Evolutionary conservation across 352 stramenopile species (phyloP).

Genomic region (Phytophthora pinifolia): DNA sequence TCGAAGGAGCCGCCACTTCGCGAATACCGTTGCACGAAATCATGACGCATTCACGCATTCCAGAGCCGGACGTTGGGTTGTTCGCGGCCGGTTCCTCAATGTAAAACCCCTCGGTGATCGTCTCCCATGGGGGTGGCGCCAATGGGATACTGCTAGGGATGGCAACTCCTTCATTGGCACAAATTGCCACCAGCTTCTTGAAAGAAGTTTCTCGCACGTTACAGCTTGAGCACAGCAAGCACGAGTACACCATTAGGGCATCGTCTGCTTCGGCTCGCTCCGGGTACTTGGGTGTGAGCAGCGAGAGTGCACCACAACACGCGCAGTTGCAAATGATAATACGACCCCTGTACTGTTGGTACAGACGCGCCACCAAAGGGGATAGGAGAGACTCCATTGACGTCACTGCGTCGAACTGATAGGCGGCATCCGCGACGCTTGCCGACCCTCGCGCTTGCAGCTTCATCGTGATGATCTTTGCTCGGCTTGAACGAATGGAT

Average conservation of each 20-base stretch:
- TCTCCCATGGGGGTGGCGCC: constrained; percentile 33
- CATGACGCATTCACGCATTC: constrained; percentile 49
- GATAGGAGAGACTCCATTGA: constrained; percentile 44
- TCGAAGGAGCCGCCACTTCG: constrained; percentile 34
- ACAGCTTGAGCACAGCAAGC: constrained; percentile 65
- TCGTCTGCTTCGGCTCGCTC: constrained; percentile 22
- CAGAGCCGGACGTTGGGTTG: constrained; percentile 24
- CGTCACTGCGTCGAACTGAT: constrained; percentile 49
- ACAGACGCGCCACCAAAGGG: constrained; percentile 45
- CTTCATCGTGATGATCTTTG: constrained; percentile 61
- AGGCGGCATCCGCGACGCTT: constrained; percentile 43
- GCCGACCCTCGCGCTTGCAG: constrained; percentile 30
- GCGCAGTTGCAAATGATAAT: constrained; percentile 54
- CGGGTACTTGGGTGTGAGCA: constrained; percentile 51
- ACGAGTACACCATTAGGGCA: constrained; percentile 51
- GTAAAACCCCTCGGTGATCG: constrained; percentile 50
- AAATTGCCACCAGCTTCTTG: constrained; percentile 57
- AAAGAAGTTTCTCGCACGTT: constrained; percentile 70
- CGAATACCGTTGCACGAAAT: constrained; percentile 56
- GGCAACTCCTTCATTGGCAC: constrained; percentile 43
- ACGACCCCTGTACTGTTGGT: constrained; percentile 40
- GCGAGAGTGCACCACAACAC: constrained; percentile 58
- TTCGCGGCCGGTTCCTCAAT: constrained; percentile 50
- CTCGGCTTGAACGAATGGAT: constrained; percentile 50
- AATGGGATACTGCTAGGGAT: constrained; percentile 40